phyloP scores from a whole-genome alignment of 768 basidiomycete genomes.

The Termitomyces sp. region DNA sequence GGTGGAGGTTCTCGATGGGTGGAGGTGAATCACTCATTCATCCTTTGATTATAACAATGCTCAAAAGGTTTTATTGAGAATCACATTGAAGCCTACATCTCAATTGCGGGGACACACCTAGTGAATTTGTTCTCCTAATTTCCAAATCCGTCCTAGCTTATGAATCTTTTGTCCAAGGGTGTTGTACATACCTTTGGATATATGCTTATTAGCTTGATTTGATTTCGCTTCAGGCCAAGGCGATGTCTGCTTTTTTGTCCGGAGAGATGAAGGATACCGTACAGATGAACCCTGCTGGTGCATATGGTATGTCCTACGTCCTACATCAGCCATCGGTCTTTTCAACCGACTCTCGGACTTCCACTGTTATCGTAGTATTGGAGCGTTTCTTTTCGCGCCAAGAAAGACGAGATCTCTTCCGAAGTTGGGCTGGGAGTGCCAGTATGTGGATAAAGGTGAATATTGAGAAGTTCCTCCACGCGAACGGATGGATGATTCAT shows the following conservation, averaged over 20 bases:
- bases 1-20: conserved; percentile 86
- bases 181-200: conserved; percentile 44
- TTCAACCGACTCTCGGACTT: not conserved
- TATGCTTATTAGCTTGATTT: not conserved
- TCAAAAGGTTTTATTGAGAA: conserved; percentile 33
- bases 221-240: conserved; percentile 58
- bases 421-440: conserved; percentile 92
- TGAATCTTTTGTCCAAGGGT: conserved; percentile 37
- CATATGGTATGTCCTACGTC: conserved; percentile 48
- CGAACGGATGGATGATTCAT: not conserved
- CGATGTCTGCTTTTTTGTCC: conserved; percentile 91
- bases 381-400: conserved; percentile 87
- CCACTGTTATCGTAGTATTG: conserved; percentile 40
- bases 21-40: conserved; percentile 46
- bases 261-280: conserved; percentile 96
- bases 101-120: conserved; percentile 83
- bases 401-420: conserved; percentile 85
- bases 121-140: conserved; percentile 26
- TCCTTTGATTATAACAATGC: not conserved
- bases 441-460: conserved; percentile 93
- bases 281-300: conserved; percentile 75
- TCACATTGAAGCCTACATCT: conserved; percentile 80
- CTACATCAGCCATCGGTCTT: not conserved
- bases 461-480: not conserved
- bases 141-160: not conserved